Base-by-base conservation (phyloP, 2,329 filamentous ascomycete genomes). In the Clonostachys rosea region DNA sequence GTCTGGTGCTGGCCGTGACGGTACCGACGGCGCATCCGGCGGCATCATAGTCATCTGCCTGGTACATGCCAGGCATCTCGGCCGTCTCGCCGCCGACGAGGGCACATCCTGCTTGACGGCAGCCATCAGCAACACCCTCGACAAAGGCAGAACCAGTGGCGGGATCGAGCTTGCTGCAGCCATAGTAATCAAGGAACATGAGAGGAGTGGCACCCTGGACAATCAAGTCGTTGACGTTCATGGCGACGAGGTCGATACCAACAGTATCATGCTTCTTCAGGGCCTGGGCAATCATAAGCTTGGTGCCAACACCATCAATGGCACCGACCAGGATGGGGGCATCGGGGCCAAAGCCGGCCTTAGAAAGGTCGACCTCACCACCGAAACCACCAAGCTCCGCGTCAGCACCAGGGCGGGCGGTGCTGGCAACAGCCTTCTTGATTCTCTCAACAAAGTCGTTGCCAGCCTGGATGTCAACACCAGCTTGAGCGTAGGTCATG, bases 171-270 rank as follows among this genome's bases (percentile, higher is more conserved):
- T 86, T 87, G 66, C 89, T 91, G 76, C 91, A 96, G 51, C 91
- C 92, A 69, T 95, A 96, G 78, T 95, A 97, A 73, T 99, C 94
- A 52, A 97, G 84, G 79, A 99, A 97, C 76, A 94, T 94, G 54
- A 97, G 78, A 3, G 94, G 91, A 56, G 94, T 89, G 12, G 94
- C 94, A 47, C 94, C 94, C 71, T 97, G 91, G 9, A 97, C 94
- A 45, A 99, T 86, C 0, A 99, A 78, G 61, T 99, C 94, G 67
- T 99, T 99, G 63, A 97, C 94, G 66, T 96, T 97, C 92, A 97
- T 97, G 55, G 94, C 94, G 5, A 99, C 94, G 35, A 99, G 80
- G 64, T 99, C 94, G 57, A 99, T 91, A 50, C 94, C 94, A 11
- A 99, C 92, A 4, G 91, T 96, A 66, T 92, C 85, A 69, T 96